phyloP scores from a whole-genome alignment of 441 rosid species.

The Jatropha multifida region DNA sequence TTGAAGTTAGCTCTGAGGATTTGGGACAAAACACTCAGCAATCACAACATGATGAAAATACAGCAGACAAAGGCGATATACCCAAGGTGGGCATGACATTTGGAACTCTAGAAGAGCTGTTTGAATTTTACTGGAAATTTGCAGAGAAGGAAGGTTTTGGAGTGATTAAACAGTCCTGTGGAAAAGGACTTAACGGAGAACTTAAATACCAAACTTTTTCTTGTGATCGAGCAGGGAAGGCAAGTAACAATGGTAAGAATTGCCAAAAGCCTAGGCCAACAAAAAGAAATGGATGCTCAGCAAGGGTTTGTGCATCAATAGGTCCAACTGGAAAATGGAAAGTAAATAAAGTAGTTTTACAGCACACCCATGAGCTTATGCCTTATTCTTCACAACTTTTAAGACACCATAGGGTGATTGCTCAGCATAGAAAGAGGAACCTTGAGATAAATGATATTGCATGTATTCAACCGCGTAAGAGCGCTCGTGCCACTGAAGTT shows the following conservation, averaged over 20 bases:
- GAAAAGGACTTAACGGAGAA: not conserved
- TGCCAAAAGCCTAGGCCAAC: not conserved
- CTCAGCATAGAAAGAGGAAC: slow-evolving; percentile 3
- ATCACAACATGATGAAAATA: not conserved
- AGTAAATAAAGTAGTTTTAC: not conserved
- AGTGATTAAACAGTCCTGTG: not conserved
- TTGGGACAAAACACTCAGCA: not conserved
- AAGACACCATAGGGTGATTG: not conserved
- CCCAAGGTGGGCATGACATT: slow-evolving; percentile 1
- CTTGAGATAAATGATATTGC: slow-evolving; percentile 3
- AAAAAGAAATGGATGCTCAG: not conserved
- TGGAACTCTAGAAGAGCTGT: not conserved
- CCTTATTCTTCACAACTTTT: not conserved
- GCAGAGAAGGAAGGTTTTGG: slow-evolving; percentile 3
- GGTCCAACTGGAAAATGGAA: not conserved
- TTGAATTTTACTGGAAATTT: not conserved
- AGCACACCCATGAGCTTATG: not conserved
- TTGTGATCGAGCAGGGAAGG: slow-evolving; percentile 4
- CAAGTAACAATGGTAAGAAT: not conserved
- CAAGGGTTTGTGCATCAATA: not conserved
- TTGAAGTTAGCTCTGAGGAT: not conserved
- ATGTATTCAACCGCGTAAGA: not conserved
- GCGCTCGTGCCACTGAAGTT: not conserved
- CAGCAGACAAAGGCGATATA: not conserved
- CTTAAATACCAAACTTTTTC: not conserved